Conservation (phyloP, 116 monocot species). For the Iris pallida region DNA sequence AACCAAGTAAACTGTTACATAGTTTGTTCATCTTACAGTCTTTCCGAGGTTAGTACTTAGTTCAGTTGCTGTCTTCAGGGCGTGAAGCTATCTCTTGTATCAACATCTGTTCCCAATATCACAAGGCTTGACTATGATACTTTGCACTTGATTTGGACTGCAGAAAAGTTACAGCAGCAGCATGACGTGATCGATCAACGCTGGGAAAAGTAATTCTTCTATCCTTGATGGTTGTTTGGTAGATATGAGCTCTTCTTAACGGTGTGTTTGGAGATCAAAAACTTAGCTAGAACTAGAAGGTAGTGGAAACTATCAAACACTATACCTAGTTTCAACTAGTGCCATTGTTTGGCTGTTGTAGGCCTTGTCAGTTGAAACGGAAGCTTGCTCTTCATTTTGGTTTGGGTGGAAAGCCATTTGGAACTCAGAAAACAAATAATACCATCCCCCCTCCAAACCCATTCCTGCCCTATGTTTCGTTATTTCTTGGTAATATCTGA, state of each 20-base stretch:
- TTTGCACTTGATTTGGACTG: constrained; percentile 68
- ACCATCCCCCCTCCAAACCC: no score
- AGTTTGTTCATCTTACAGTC: constrained; percentile 12
- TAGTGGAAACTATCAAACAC: no score
- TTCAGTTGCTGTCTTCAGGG: constrained; percentile 59
- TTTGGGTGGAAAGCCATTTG: no score
- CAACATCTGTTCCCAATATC: constrained; percentile 32
- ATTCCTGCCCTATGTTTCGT: no score
- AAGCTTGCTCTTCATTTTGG: no score
- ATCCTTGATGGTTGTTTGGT: constrained; percentile 2
- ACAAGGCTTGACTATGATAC: constrained; percentile 64
- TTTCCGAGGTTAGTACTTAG: constrained; percentile 15
- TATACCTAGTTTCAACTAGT: no score
- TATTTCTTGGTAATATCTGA: no score
- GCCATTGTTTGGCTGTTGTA: no score
- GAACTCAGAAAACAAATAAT: no score
- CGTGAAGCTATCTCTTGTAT: constrained; percentile 61
- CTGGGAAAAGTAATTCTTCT: constrained; percentile 43
- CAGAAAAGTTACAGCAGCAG: constrained; percentile 72
- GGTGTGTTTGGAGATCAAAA: no score
- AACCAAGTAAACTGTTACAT: constrained; percentile 1
- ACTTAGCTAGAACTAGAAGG: no score
- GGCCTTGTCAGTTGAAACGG: no score
- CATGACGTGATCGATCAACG: constrained; percentile 53
- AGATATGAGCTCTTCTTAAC: not conserved